Conservation (phyloP, 768 basidiomycete species). For the Kwoniella dendrophila region DNA sequence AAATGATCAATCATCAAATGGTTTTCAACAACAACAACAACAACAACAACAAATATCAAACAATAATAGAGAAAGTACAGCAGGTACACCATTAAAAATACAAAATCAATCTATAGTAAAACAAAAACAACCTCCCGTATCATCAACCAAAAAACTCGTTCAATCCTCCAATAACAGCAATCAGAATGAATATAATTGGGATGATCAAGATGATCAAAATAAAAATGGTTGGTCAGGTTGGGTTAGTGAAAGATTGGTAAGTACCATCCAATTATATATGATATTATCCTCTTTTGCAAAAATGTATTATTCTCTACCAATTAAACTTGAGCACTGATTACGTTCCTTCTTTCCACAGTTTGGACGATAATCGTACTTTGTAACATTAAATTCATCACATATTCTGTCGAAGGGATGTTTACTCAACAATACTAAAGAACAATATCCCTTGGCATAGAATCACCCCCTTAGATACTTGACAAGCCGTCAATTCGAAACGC, state of each 20-base stretch:
- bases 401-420: no score
- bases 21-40: conserved; percentile 8
- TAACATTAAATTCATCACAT: no score
- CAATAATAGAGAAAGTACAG: not conserved
- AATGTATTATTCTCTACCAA: no score
- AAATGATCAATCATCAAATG: conserved; percentile 5
- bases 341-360: not conserved
- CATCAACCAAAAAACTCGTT: conserved; percentile 2
- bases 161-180: not conserved
- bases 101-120: conserved; percentile 21
- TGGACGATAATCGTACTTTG: not conserved
- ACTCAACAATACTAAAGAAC: no score
- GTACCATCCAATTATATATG: conserved; percentile 6
- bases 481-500: no score
- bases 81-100: conserved; percentile 27
- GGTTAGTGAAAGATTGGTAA: conserved; percentile 25
- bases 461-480: no score
- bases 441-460: no score
- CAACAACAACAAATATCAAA: not conserved
- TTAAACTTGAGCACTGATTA: no score
- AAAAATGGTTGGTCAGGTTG: conserved; percentile 15
- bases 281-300: not conserved
- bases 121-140: not conserved
- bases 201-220: conserved; percentile 18
- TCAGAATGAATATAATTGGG: conserved; percentile 30